Conservation (phyloP, 371 early-diverging fungal genomes). For the Mortierella sp. region DNA sequence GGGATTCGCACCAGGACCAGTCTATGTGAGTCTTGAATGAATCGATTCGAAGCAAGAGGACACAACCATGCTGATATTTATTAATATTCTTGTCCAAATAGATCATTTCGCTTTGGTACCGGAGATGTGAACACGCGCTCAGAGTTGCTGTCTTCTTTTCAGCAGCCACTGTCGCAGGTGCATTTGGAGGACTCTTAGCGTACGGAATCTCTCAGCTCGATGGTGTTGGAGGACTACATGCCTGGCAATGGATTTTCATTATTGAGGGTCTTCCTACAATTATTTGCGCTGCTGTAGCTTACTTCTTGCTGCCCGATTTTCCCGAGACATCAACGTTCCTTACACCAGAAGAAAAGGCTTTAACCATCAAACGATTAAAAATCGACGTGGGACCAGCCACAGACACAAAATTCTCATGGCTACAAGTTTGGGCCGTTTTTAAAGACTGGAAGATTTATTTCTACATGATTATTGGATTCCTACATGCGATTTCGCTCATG, state of each 20-base stretch:
- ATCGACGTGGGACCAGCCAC: slow-evolving; percentile 62
- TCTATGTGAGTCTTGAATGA: slow-evolving; percentile 16
- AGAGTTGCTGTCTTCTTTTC: slow-evolving; percentile 79
- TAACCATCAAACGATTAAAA: slow-evolving; percentile 63
- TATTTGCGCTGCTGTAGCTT: slow-evolving; percentile 58
- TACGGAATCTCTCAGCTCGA: slow-evolving; percentile 69
- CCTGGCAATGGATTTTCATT: slow-evolving; percentile 77
- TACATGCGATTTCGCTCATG: slow-evolving; percentile 22
- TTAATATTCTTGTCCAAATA: not conserved
- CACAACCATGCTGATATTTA: not conserved
- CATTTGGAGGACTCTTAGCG: slow-evolving; percentile 77
- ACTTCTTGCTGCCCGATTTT: slow-evolving; percentile 68
- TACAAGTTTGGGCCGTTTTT: slow-evolving; percentile 63
- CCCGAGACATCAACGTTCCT: slow-evolving; percentile 68
- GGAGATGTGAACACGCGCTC: slow-evolving; percentile 76
- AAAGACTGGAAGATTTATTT: slow-evolving; percentile 66
- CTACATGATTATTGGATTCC: slow-evolving; percentile 9
- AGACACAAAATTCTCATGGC: slow-evolving; percentile 67
- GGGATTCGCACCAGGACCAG: slow-evolving; percentile 37
- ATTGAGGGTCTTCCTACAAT: slow-evolving; percentile 70
- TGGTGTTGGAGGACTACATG: slow-evolving; percentile 58
- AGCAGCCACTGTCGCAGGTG: slow-evolving; percentile 78
- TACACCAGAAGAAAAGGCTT: slow-evolving; percentile 61
- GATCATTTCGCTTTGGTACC: slow-evolving; percentile 81
- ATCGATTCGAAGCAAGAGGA: not conserved